Evolutionary conservation across 495 filamentous ascomycete genomes (phyloP), one percentile per base, ranked within the genome.

Genomic region (Penicillium canescens): DNA sequence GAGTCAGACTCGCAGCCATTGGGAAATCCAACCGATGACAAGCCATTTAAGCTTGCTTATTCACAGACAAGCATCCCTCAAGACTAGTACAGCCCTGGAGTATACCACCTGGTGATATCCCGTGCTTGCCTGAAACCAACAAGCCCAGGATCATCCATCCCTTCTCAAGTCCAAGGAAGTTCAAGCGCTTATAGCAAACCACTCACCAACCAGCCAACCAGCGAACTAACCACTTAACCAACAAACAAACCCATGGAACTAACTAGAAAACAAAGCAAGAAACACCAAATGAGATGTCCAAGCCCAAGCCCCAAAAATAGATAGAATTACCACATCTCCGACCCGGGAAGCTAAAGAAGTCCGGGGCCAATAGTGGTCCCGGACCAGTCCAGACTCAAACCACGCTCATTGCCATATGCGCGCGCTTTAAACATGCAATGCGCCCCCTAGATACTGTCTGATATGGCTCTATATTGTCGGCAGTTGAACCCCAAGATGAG

Each of bases 1-100:
- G 18, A 52, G 33, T 54, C 36, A 46, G 46, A 54, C 46, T 36
- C 38, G 56, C 60, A 63, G 45, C 31, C 45, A 52, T 33, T n/a
- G 54, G 45, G 52, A 37, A 46, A 60, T 28, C 24, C 18, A 45
- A 28, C 14, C 16, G 47, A 34, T 50, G n/a, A 14, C 33, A 23
- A 18, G 33, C 23, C 37, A 14, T 51, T 54, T 54, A 54, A 51
- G 46, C 49, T 50, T 40, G 42, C 36, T 11, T 8, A 23, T 37
- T 37, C 41, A 20, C 47, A 36, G 26, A 23, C 39, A 45, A 40
- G 14, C 39, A 20, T 28, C 38, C 41, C 42, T 46, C 46, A 40
- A 28, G 18, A 24, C 12, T 5, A 51, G 46, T 50, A 33, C 34
- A 20, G 31, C 14, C 1, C 11, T 18, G 1, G 18, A 21, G 48